A percentile compares a stretch with the other conserved stretches of the same genome.
phyloP scores from a whole-genome alignment of 768 basidiomycete genomes.

The Kwoniella mangroviensis region DNA sequence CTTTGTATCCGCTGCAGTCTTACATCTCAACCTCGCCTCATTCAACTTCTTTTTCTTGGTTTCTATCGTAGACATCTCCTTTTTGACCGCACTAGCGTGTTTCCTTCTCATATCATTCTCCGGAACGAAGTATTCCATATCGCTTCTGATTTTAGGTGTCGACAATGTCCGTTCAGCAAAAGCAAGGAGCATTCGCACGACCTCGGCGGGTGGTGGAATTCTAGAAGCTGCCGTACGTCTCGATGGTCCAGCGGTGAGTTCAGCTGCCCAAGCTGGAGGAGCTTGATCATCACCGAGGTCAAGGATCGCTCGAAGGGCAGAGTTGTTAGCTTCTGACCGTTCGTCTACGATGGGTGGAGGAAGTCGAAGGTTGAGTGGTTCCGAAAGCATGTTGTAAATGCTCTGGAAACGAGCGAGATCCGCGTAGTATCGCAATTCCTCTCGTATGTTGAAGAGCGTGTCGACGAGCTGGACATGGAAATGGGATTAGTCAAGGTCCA shows the following conservation, averaged over 20 bases:
- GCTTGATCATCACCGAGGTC: conserved; percentile 29
- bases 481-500: background rate
- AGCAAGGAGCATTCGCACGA: conserved; percentile 44
- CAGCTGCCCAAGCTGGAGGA: conserved; percentile 36
- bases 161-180: conserved; percentile 35
- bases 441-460: conserved; percentile 31
- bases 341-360: conserved; percentile 21
- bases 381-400: conserved; percentile 29
- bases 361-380: conserved; percentile 25
- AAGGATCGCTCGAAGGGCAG: conserved; percentile 31
- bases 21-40: conserved; percentile 25
- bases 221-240: conserved; percentile 36
- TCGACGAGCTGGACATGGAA: conserved; percentile 18
- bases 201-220: conserved; percentile 35
- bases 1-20: conserved; percentile 34
- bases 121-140: conserved; percentile 28
- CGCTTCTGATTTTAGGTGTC: conserved; percentile 29
- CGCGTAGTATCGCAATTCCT: conserved; percentile 49
- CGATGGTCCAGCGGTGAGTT: conserved; percentile 30
- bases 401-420: conserved; percentile 45
- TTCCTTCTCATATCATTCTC: conserved; percentile 23
- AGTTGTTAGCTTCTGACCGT: conserved; percentile 19
- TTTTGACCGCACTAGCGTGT: conserved; percentile 23
- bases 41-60: conserved; percentile 34
- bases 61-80: conserved; percentile 22